These are phyloP conservation scores for Clonostachys solani DNA, from an alignment of 2,329 filamentous ascomycete genomes.

Conservation along the genomic window DNA sequence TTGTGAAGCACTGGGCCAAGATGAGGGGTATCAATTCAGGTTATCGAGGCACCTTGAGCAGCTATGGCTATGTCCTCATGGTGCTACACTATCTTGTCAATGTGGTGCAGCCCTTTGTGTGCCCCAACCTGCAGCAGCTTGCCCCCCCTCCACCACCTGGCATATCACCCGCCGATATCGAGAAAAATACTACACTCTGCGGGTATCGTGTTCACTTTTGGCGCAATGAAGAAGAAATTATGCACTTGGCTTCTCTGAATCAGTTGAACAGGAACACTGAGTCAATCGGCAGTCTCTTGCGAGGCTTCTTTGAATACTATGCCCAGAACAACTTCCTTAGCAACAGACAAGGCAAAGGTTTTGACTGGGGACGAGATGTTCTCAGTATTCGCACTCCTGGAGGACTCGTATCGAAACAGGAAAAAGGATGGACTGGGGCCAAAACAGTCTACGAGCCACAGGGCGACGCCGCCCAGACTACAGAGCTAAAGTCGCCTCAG, in stretches of 20 bases:
- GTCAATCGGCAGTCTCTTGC: conserved; percentile 65
- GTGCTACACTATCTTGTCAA: conserved; percentile 88
- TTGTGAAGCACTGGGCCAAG: conserved; percentile 91
- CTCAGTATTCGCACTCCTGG: conserved; percentile 70
- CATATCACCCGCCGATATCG: conserved; percentile 11
- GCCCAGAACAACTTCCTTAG: conserved; percentile 56
- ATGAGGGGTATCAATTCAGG: conserved; percentile 79
- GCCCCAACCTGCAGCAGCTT: conserved; percentile 73
- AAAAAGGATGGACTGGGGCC: conserved; percentile 84
- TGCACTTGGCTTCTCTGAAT: conserved; percentile 49
- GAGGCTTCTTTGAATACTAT: conserved; percentile 87
- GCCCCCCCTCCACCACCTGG: conserved; percentile 34
- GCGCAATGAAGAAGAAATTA: conserved; percentile 68
- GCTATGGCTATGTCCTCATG: conserved; percentile 91
- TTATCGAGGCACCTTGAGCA: conserved; percentile 81
- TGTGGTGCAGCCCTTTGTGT: conserved; percentile 72
- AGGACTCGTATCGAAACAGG: conserved; percentile 67
- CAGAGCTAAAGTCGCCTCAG: neutral
- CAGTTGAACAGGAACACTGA: conserved; percentile 66
- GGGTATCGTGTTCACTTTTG: conserved; percentile 75
- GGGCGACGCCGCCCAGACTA: conserved; percentile 2
- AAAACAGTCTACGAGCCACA: conserved; percentile 59
- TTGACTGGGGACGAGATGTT: conserved; percentile 78
- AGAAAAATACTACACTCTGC: conserved; percentile 37
- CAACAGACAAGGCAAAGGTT: conserved; percentile 44